A percentile compares a stretch with the other conserved stretches of the same genome.
These are phyloP conservation scores for Paraphoma chrysanthemicola DNA, from an alignment of 2,329 filamentous ascomycete genomes.

Conservation along the genomic window DNA sequence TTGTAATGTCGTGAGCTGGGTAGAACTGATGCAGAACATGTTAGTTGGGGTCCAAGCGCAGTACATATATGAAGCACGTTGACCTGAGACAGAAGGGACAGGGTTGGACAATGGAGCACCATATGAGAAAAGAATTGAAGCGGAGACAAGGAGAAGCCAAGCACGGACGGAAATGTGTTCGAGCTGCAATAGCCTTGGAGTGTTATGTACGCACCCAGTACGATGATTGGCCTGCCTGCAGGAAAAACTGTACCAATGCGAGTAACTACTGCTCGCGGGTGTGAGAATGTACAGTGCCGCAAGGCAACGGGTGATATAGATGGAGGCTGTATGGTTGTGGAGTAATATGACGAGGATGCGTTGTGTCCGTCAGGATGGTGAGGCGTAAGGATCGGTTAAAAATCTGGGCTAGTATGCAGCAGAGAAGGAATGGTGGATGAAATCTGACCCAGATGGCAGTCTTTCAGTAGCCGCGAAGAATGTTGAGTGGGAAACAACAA, in stretches of 20 bases:
- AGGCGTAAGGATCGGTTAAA: constrained; percentile 22
- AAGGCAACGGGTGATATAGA: constrained; percentile 29
- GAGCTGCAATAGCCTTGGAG: constrained; percentile 29
- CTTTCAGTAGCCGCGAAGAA: constrained; percentile 3
- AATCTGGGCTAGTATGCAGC: constrained; percentile 24
- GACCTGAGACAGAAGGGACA: constrained; percentile 5
- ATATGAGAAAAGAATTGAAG: constrained; percentile 15
- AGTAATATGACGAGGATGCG: constrained; percentile 36
- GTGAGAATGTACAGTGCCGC: constrained; percentile 15
- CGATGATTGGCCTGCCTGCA: constrained; percentile 30
- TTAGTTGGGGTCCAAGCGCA: constrained; percentile 30
- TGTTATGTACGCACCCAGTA: constrained; percentile 44
- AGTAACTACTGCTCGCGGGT: constrained; percentile 28
- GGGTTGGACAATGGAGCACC: constrained; percentile 1
- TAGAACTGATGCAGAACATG: constrained; percentile 25
- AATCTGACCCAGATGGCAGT: constrained; percentile 22
- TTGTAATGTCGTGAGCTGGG: constrained; percentile 13
- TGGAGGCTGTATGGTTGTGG: constrained; percentile 27
- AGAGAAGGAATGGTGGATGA: constrained; percentile 7
- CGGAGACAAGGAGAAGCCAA: constrained; percentile 1
- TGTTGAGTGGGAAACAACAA: not conserved
- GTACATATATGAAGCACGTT: constrained; percentile 21
- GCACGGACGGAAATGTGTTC: constrained; percentile 9
- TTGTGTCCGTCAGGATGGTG: constrained; percentile 14
- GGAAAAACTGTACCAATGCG: constrained; percentile 33